Conservation (phyloP, 2,329 filamentous ascomycete genomes). For the Penicillium sp. region DNA sequence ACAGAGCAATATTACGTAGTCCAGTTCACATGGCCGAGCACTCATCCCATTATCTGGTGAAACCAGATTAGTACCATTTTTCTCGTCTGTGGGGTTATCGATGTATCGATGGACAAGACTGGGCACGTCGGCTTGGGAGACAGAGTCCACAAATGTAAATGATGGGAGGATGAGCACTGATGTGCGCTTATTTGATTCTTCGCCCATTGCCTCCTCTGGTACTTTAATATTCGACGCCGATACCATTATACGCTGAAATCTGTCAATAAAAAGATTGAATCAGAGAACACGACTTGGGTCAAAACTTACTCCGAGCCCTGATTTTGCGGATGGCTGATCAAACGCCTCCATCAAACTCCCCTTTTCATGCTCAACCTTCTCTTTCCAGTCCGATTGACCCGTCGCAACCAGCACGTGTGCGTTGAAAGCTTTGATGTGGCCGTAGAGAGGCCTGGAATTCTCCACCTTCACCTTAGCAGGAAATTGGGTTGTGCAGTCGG, state of each 20-base stretch:
- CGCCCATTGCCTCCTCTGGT: slow-evolving; percentile 14
- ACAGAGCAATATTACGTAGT: slow-evolving; percentile 83
- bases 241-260: slow-evolving; percentile 37
- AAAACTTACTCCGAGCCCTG: slow-evolving; percentile 66
- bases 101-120: slow-evolving; percentile 70
- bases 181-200: slow-evolving; percentile 54
- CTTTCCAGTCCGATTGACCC: slow-evolving; percentile 42
- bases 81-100: slow-evolving; percentile 58
- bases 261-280: background rate
- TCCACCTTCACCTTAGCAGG: slow-evolving; percentile 43
- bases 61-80: slow-evolving; percentile 54
- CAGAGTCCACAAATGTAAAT: slow-evolving; percentile 77
- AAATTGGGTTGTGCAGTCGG: slow-evolving; percentile 41
- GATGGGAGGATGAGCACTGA: slow-evolving; percentile 79
- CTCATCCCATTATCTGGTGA: slow-evolving; percentile 39
- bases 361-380: slow-evolving; percentile 38
- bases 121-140: slow-evolving; percentile 68
- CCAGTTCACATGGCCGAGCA: slow-evolving; percentile 72
- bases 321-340: slow-evolving; percentile 56
- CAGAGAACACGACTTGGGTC: background rate
- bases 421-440: slow-evolving; percentile 41
- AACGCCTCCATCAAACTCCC: slow-evolving; percentile 58
- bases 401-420: slow-evolving; percentile 45
- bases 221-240: slow-evolving; percentile 40
- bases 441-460: slow-evolving; percentile 35